Evolutionary conservation across 352 stramenopile species (phyloP).

Genomic region (Globisporangium cederbergense): DNA sequence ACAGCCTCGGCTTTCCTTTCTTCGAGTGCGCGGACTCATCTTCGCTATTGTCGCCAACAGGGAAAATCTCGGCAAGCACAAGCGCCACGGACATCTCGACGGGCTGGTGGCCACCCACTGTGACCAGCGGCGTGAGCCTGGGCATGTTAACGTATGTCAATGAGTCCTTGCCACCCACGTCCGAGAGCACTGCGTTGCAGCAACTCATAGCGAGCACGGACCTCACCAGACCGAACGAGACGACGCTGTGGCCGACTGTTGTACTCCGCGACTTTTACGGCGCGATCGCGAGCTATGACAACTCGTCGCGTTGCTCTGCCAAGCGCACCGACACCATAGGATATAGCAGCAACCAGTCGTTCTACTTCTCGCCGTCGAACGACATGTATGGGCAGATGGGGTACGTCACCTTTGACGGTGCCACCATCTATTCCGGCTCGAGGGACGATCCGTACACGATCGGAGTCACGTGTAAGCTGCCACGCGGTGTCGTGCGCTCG

Average conservation of each 20-base stretch:
- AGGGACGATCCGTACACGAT: constrained; percentile 35
- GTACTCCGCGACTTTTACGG: constrained; percentile 61
- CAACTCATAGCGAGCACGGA: background rate
- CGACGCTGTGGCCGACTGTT: constrained; percentile 53
- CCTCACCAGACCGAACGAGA: constrained; percentile 1
- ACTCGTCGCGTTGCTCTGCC: constrained; percentile 12
- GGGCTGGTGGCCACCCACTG: constrained; percentile 57
- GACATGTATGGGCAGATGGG: constrained; percentile 27
- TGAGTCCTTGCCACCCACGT: background rate
- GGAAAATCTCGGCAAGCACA: constrained; percentile 23
- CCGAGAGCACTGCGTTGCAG: background rate
- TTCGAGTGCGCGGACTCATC: constrained; percentile 35
- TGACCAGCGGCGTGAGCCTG: constrained; percentile 61
- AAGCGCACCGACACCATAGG: constrained; percentile 25
- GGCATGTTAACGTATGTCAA: constrained; percentile 18
- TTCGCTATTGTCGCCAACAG: background rate
- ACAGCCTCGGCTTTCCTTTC: constrained; percentile 30
- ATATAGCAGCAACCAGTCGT: constrained; percentile 26
- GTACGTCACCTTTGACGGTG: constrained; percentile 50
- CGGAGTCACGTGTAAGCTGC: constrained; percentile 41
- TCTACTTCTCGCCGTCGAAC: constrained; percentile 40
- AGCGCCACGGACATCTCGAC: constrained; percentile 36
- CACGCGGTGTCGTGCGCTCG: constrained; percentile 7
- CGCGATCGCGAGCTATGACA: constrained; percentile 46
- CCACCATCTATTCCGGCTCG: constrained; percentile 31